These are phyloP conservation scores for Clitopilus passeckerianus DNA, from an alignment of 768 basidiomycete genomes.

Conservation along the genomic window DNA sequence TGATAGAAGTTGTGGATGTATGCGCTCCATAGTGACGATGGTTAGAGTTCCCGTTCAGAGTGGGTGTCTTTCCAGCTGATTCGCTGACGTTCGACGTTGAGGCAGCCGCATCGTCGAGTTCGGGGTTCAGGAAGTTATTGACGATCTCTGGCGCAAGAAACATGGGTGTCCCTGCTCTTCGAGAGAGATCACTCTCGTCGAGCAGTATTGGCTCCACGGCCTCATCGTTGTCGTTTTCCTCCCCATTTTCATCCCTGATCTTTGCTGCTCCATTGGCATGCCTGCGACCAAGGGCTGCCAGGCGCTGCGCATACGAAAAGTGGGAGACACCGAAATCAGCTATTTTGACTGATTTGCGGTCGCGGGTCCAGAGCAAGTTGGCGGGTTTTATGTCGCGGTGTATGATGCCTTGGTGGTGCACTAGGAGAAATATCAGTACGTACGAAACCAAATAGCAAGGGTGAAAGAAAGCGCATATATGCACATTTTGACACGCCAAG, in stretches of 20 bases:
- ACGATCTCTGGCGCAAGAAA: slow-evolving; percentile 97
- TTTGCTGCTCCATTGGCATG: background rate
- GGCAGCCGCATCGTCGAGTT: slow-evolving; percentile 16
- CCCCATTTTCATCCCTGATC: slow-evolving; percentile 1
- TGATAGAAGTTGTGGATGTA: background rate
- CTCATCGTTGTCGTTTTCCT: slow-evolving; percentile 34
- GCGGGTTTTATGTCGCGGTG: slow-evolving; percentile 99
- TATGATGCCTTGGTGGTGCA: slow-evolving; percentile 97
- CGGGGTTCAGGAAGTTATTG: slow-evolving; percentile 47
- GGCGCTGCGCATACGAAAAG: slow-evolving; percentile 84
- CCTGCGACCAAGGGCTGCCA: slow-evolving; percentile 54
- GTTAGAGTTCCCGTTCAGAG: slow-evolving; percentile 18
- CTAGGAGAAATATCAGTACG: slow-evolving; percentile 34
- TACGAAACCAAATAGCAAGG: background rate
- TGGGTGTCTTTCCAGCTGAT: slow-evolving; percentile 13
- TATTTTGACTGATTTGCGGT: slow-evolving; percentile 90
- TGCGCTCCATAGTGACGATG: background rate
- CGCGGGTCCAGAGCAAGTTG: slow-evolving; percentile 87
- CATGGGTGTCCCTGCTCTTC: slow-evolving; percentile 91
- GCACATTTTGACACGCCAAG: slow-evolving; percentile 2
- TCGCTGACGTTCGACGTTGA: slow-evolving; percentile 8
- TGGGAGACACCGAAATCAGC: slow-evolving; percentile 98
- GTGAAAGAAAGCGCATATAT: background rate
- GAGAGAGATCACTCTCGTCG: slow-evolving; percentile 83
- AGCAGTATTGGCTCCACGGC: slow-evolving; percentile 61